Evolutionary conservation across 768 basidiomycete genomes (phyloP).

Genomic region (Tricholoma bakamatsutake): DNA sequence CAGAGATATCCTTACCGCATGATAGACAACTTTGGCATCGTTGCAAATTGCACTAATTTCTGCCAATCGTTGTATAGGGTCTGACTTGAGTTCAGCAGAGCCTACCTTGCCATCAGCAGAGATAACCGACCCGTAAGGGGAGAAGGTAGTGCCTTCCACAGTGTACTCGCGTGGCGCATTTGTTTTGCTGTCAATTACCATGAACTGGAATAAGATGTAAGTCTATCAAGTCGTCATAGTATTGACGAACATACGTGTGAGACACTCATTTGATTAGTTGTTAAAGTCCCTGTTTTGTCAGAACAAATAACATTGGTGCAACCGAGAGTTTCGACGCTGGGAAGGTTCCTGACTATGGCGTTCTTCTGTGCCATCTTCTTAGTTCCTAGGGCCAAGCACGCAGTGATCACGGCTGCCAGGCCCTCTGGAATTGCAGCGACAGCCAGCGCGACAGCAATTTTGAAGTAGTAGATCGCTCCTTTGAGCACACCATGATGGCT

Average conservation of each 20-base stretch:
- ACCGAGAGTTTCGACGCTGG: constrained; percentile 94
- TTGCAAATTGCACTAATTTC: constrained; percentile 95
- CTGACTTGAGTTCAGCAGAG: constrained; percentile 52
- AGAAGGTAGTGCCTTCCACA: constrained; percentile 91
- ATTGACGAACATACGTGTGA: constrained; percentile 48
- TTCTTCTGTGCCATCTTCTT: constrained; percentile 99
- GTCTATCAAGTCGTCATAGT: background rate
- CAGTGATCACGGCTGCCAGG: constrained; percentile 96
- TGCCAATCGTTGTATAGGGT: constrained; percentile 76
- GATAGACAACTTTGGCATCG: constrained; percentile 86
- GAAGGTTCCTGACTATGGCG: constrained; percentile 93
- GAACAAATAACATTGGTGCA: constrained; percentile 99
- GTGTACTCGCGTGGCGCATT: constrained; percentile 56
- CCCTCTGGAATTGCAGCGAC: constrained; percentile 99
- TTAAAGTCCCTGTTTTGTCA: constrained; percentile 96
- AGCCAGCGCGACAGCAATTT: constrained; percentile 98
- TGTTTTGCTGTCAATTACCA: constrained; percentile 55
- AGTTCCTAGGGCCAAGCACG: constrained; percentile 92
- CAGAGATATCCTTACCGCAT: constrained; percentile 44
- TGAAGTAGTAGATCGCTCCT: constrained; percentile 98
- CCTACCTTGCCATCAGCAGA: constrained; percentile 59
- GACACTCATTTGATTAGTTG: constrained; percentile 97
- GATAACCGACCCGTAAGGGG: constrained; percentile 72
- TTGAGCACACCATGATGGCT: constrained; percentile 86
- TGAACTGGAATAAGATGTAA: constrained; percentile 48